Base-by-base conservation (phyloP, 116 monocot species). In the Posidonia oceanica region DNA sequence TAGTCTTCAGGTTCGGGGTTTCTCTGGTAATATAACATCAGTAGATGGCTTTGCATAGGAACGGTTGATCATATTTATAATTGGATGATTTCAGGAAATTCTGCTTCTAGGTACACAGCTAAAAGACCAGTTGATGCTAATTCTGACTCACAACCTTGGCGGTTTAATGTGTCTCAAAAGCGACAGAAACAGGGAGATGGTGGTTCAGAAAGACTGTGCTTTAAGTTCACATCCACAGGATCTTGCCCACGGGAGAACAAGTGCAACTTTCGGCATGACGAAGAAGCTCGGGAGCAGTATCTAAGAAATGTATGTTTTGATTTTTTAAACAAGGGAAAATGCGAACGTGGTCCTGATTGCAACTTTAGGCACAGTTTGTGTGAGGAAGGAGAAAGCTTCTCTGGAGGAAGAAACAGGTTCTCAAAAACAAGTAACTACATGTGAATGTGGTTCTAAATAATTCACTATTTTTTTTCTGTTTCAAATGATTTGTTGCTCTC, bases 271-370 rank as follows among this genome's bases (percentile, higher is more conserved):
- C 76, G 85, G 44, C 97, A 98, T 75, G 97, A 92, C 64, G 69
- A 66, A 54, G 85, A 83, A 59, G 83, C 93, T 2, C 85, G 83
- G 73, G 84, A 75, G 69, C 90, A 87, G 20, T 98, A 77, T 68
- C n/a, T 20, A n/a, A 85, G 85, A 82, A 92, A 87, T 82, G 87
- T 92, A 57, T 98, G 97, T 61, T 98, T 98, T 85, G 97, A 98
- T 79, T 98, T 92, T 64, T 78, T 98, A 38, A 98, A 98, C 72
- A 92, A 92, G 78, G 93, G 97, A 74, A 89, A 83, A 79, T 98
- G 97, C 75, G 93, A 93, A 70, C 69, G 84, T 18, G 97, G 93
- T 55, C 51, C 85, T 51, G 85, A 90, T 75, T 98, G 97, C 80
- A 92, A 75, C 70, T 98, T 87, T 73, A 64, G 15, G 39, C 97